Base-by-base conservation (phyloP, 129 eudicot genomes). In the Glebionis coronaria region DNA sequence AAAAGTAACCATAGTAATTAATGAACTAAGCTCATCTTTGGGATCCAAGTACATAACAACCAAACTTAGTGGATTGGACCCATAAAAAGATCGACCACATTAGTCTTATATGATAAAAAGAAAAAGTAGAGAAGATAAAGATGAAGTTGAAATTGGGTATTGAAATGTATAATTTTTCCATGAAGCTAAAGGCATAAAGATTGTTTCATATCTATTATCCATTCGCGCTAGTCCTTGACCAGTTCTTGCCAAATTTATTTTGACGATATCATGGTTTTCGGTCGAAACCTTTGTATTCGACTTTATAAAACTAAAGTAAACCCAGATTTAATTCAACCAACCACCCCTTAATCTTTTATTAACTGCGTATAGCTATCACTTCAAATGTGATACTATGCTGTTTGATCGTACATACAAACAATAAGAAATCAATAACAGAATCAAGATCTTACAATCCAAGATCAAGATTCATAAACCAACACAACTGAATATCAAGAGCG, bases 21-120 rank as follows among this genome's bases (percentile, higher is more conserved):
- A 67, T 60, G 62, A 68, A 68, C 10, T 42, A 59, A 59, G 66
- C 51, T 59, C 64, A 52, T 52, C 69, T 60, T 68, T 68, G 69
- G 46, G 63, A 44, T 49, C 66, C 68, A 59, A 69, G 59, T 76
- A 61, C 20, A 35, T n/a, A n/a, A 59, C 52, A 44, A 62, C 75
- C 61, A 60, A 68, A 75, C 51, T 28, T 52, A 61, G 75, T 76
- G 75, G 80, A 53, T 52, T 61, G 75, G 80, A 61, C 80, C 79
- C 75, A 76, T 76, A 61, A 44, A 61, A 61, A 76, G 63, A 44
- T 50, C 52, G 23, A 51, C 50, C 75, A 76, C 25, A n/a, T 12
- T 7, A 75, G 70, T 68, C 70, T 51, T 52, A 55, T 68, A 40
- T 76, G 70, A 76, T 76, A 68, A 40, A 76, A 75, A 52, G 64